A percentile compares a stretch with the other conserved stretches of the same genome.
phyloP scores from a whole-genome alignment of 352 stramenopile species.

The Thraustochytrium sp. region DNA sequence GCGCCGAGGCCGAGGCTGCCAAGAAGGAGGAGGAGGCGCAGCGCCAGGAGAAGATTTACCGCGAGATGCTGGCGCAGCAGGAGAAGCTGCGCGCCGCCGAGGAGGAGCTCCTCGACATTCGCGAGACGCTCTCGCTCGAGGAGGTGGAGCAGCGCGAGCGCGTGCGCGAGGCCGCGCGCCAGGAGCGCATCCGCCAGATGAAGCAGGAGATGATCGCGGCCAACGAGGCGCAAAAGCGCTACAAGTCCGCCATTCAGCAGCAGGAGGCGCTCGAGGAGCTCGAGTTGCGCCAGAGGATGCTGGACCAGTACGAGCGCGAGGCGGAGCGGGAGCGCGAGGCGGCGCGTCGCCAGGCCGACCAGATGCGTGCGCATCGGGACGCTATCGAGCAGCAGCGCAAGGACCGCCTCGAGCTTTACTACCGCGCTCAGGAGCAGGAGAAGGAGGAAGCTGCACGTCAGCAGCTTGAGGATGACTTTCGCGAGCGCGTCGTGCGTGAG shows the following conservation, averaged over 20 bases:
- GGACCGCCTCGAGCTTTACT: constrained; percentile 28
- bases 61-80: constrained; percentile 13
- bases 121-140: constrained; percentile 23
- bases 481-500: constrained; percentile 35
- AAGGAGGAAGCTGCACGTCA: constrained; percentile 21
- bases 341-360: neutral
- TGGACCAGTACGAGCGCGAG: constrained; percentile 18
- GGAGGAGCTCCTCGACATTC: constrained; percentile 35
- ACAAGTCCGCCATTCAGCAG: constrained; percentile 29
- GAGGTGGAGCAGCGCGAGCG: constrained; percentile 27
- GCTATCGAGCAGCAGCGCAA: constrained; percentile 25
- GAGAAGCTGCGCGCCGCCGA: constrained; percentile 15
- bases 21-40: constrained; percentile 7
- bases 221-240: constrained; percentile 29
- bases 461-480: constrained; percentile 27
- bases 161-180: neutral
- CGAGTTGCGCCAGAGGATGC: constrained; percentile 28
- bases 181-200: constrained; percentile 6
- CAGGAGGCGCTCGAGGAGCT: constrained; percentile 32
- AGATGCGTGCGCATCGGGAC: neutral
- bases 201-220: constrained; percentile 39
- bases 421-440: constrained; percentile 24
- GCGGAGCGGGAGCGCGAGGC: neutral
- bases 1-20: constrained; percentile 2
- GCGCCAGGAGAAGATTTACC: constrained; percentile 31